Evolutionary conservation across 768 basidiomycete species (phyloP).

Genomic region (Boletus bicolor): DNA sequence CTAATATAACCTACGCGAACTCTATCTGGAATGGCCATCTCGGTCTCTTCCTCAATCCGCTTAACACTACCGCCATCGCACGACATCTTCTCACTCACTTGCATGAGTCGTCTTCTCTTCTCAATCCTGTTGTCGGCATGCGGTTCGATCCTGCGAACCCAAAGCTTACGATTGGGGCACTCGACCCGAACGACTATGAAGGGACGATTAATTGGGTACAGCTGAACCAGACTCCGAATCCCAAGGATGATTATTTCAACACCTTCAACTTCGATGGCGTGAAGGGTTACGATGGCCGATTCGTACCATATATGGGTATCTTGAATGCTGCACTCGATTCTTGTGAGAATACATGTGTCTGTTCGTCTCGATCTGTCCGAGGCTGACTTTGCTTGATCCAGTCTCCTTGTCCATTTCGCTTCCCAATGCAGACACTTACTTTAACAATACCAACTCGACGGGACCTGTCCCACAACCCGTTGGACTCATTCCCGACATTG

Average conservation of each 20-base stretch:
- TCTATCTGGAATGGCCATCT: constrained; percentile 21
- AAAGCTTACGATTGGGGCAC: constrained; percentile 31
- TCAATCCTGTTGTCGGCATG: constrained; percentile 32
- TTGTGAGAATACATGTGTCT: constrained; percentile 11
- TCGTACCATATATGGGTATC: constrained; percentile 17
- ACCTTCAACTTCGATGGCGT: constrained; percentile 26
- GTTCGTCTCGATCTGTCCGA: background rate
- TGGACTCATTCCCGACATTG: background rate
- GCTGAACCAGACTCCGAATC: constrained; percentile 18
- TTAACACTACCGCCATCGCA: constrained; percentile 10
- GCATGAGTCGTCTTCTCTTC: constrained; percentile 22
- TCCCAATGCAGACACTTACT: constrained; percentile 19
- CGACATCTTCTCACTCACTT: constrained; percentile 19
- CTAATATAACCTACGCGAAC: background rate
- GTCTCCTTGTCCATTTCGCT: constrained; percentile 15
- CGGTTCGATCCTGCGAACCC: constrained; percentile 29
- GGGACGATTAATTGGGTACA: constrained; percentile 31
- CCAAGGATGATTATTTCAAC: constrained; percentile 16
- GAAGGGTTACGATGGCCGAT: constrained; percentile 29
- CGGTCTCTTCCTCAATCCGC: constrained; percentile 26
- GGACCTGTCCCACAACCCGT: constrained; percentile 23
- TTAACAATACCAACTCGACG: constrained; percentile 14
- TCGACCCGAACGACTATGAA: constrained; percentile 31
- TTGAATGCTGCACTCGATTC: constrained; percentile 26
- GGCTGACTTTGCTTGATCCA: constrained; percentile 1